Evolutionary conservation across 129 eudicot species (phyloP), one percentile per base, ranked within the genome.

Genomic region (Escallonia herrerae): DNA sequence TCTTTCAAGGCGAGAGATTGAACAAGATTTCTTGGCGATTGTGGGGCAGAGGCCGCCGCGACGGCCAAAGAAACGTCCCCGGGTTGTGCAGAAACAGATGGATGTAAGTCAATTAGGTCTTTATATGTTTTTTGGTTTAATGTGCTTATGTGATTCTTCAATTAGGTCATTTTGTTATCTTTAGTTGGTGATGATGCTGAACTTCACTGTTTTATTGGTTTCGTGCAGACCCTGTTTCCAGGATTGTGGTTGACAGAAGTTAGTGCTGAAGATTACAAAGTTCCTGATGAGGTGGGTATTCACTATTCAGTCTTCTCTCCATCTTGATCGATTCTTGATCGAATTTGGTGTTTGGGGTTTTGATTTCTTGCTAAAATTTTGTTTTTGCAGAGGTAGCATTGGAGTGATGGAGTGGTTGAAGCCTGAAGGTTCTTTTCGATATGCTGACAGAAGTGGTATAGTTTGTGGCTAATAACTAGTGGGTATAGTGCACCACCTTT

Each of bases 221-320:
- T 69, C 74, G 55, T 52, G 72, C 86, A 90, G 95, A 78, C 70
- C 6, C 44, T 90, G 43, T 79, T 74, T 63, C 95, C 95, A 12
- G 97, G 89, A 47, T 61, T 83, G 56, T 86, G 83, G 86, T 58
- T 86, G 73, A 66, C 86, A 43, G 97, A 90, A 74, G 71, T 90
- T 5, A 77, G 83, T 50, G 79, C 95, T 15, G 95, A 86, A 39
- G 74, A 72, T 65, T 90, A 90, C 74, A 80, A 78, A 76, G 89
- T 86, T 53, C 78, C 78, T 47, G 96, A 89, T 43, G 76, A 78
- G 80, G 87, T 78, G 63, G 71, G 58, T 3, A 43, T 43, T 61
- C 5, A 56, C 58, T 15, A 7, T 38, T 68, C 11, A 10, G 15
- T 40, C 2, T 39, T 43, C 5, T 2, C 46, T 11, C 22, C 14